phyloP scores from a whole-genome alignment of 345 rosid species.

The Corchorus olitorius region DNA sequence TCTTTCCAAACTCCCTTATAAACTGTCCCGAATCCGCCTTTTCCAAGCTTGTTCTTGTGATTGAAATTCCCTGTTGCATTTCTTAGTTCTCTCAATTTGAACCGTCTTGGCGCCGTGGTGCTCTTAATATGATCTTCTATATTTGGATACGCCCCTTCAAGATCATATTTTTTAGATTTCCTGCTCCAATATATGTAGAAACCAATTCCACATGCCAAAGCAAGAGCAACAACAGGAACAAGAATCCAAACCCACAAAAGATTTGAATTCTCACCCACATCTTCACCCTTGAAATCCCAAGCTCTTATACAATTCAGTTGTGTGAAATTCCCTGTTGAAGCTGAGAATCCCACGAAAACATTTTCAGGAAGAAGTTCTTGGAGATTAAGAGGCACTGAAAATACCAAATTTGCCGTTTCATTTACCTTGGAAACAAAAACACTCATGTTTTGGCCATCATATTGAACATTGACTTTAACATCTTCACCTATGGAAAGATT shows the following conservation, averaged over 20 bases:
- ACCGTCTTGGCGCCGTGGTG: constrained; percentile 54
- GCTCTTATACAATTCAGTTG: constrained; percentile 56
- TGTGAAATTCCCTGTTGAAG: constrained; percentile 47
- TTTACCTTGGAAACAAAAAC: constrained; percentile 39
- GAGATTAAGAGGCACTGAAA: constrained; percentile 50
- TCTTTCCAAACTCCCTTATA: constrained; percentile 55
- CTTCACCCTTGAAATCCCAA: constrained; percentile 49
- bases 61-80: constrained; percentile 58
- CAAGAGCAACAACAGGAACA: constrained; percentile 23
- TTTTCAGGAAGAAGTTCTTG: constrained; percentile 44
- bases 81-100: constrained; percentile 46
- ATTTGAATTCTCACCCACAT: constrained; percentile 29
- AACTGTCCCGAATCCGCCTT: constrained; percentile 83
- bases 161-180: constrained; percentile 23
- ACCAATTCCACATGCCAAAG: constrained; percentile 20
- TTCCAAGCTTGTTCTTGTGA: constrained; percentile 59
- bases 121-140: constrained; percentile 57
- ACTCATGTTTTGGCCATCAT: constrained; percentile 47
- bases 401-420: background rate
- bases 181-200: constrained; percentile 35
- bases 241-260: constrained; percentile 43
- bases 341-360: constrained; percentile 68
- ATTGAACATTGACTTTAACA: constrained; percentile 33
- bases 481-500: constrained; percentile 22
- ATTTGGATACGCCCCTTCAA: constrained; percentile 36